Evolutionary conservation across 805 yeast genomes (phyloP), one percentile per base, ranked within the genome.

Genomic region (Cyberlindnera japonica): DNA sequence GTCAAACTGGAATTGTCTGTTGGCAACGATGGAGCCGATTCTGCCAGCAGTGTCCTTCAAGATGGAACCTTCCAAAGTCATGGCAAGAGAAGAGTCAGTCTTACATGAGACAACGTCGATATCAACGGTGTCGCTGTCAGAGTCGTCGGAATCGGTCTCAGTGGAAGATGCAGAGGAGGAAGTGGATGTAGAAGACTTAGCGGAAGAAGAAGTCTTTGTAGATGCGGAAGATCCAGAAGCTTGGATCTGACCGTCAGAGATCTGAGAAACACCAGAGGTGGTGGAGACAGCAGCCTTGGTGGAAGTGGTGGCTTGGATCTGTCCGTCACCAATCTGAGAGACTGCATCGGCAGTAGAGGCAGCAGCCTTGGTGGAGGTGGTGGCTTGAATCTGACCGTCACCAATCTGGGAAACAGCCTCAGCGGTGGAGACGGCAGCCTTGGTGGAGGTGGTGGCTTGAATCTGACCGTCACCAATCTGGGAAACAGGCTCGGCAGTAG

Each of bases 1-100:
- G 62, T 83, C 91, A 58, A 83, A 83, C 69, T 83, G 91, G 76
- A 83, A 83, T 69, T 83, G 91, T 71, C 83, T 74, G 79, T 82
- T 83, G 41, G 89, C 79, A 51, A 83, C 91, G 65, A 83, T 81
- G 35, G 89, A 76, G 53, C 90, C 90, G 51, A 83, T 65, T 74
- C 91, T 78, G 34, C 83, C 83, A 44, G 67, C 52, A 26, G 72
- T 58, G 58, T 83, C 91, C 13, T 65, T 71, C 54, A 83, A 68
- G 34, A 76, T 56, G 49, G 77, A 63, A 27, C 55, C 66, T 24
- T 68, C 62, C 54, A 83, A 71, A 26, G 72, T 67, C 72, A 82
- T 67, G 33, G 78, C 65, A 53, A 83, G 69, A 32, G 84, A 65
- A 49, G 69, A 64, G 23, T 62, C 62, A 38, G 68, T 61, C 35